Evolutionary conservation across 1,139 yeast genomes (phyloP), one percentile per base, ranked within the genome.

Genomic region (Barnettozyma hawaiiensis): DNA sequence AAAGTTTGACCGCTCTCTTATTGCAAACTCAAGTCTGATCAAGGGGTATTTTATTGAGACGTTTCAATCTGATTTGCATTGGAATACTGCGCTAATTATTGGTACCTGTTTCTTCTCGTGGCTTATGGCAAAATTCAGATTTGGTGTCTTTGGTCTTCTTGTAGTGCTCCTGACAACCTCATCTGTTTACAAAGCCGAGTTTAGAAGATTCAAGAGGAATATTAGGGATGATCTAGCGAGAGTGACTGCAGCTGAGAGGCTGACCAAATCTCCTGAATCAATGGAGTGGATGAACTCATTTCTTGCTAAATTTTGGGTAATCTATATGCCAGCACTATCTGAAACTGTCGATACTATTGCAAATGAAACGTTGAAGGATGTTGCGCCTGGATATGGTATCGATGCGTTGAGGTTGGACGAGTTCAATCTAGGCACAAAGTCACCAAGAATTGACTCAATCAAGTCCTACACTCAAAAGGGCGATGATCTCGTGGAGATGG

Each of bases 271-370:
- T 53, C 62, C 73, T 47, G 95, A 85, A 64, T 78, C 87, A 9
- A 82, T 84, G 78, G 78, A 79, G 50, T 85, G 95, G 95, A 63
- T 84, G 55, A 85, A 85, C 57, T 75, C 81, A 20, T 83, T 85
- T 55, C 63, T 84, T 61, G 80, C 80, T 40, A 85, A 84, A 61
- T 83, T 85, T 57, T 85, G 95, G 95, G 85, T 82, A 44, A 82
- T 84, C 50, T 84, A 84, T 55, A 84, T 85, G 95, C 92, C 92
- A 33, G 86, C 85, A 1, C 67, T 85, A 43, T 80, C 87, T n/a
- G 85, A 82, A 54, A 79, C 77, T 61, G 92, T 84, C 23, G 72
- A 78, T 64, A 75, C 71, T 42, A 76, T 75, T 55, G 82, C 86
- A 15, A 83, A 82, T 54, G 79, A 76, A 34, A 69, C 75, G 23